phyloP scores from a whole-genome alignment of 495 filamentous ascomycete species.

The Annulohypoxylon maeteangense region DNA sequence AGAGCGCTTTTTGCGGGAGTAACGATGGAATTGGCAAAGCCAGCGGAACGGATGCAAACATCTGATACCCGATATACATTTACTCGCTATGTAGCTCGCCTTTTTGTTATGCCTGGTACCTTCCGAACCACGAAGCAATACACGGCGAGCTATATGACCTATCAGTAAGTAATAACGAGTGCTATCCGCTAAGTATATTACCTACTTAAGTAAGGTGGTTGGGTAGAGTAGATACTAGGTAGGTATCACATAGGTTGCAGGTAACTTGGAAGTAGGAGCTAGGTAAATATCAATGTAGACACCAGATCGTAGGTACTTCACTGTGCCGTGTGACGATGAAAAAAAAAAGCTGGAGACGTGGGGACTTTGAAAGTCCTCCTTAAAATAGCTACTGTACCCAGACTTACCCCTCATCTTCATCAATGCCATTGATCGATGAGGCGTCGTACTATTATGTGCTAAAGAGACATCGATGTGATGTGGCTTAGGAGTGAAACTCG shows the following conservation, averaged over 20 bases:
- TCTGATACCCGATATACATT: slow-evolving; percentile 35
- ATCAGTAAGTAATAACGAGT: slow-evolving; percentile 14
- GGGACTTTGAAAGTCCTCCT: slow-evolving; percentile 24
- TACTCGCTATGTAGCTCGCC: slow-evolving; percentile 34
- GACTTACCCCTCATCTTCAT: slow-evolving; percentile 33
- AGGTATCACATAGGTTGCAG: neutral
- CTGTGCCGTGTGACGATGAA: slow-evolving; percentile 24
- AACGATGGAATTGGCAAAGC: slow-evolving; percentile 17
- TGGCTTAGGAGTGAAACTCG: slow-evolving; percentile 34
- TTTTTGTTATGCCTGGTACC: slow-evolving; percentile 21
- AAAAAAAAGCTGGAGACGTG: slow-evolving; percentile 36
- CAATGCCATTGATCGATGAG: slow-evolving; percentile 28
- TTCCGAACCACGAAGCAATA: slow-evolving; percentile 17
- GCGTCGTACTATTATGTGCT: slow-evolving; percentile 7
- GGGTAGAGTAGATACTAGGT: neutral
- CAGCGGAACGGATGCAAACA: slow-evolving; percentile 39
- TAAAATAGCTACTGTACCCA: slow-evolving; percentile 40
- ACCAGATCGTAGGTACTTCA: slow-evolving; percentile 8
- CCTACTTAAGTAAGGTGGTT: neutral
- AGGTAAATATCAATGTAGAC: neutral
- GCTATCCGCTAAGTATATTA: slow-evolving; percentile 1
- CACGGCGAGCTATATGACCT: neutral
- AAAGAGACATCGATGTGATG: slow-evolving; percentile 27
- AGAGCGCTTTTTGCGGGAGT: slow-evolving; percentile 16
- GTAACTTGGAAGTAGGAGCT: neutral